Evolutionary conservation across 495 filamentous ascomycete genomes (phyloP), one percentile per base, ranked within the genome.

Genomic region (Trichocladium antarcticum): DNA sequence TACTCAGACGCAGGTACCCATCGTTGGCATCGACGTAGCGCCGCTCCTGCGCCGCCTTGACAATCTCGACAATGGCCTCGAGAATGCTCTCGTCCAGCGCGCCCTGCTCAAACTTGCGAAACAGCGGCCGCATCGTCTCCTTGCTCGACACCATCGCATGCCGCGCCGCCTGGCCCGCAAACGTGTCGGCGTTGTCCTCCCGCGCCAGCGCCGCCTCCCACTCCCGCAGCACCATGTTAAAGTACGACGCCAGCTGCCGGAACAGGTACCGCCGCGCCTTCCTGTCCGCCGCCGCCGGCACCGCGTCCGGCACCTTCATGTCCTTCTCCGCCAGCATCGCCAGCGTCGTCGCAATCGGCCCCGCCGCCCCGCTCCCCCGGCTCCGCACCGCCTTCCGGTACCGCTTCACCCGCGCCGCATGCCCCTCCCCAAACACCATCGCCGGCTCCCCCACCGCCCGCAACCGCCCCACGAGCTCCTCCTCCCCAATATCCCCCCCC

Each of bases 1-100:
- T 98, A 66, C 87, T 94, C 48, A 97, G 67, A 29, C 86, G 73
- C 42, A 98, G 66, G 63, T 97, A 98, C 1, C 87, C 87, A 62
- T 98, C 89, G 59, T 96, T 97, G 17, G 92, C 92, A 67, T 95
- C 87, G 31, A 98, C 93, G 62, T 97, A 98, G 57, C 86, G 74
- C 46, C 85, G 71, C 59, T 86, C 81, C 71, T 98, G 92, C 5
- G 88, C 87, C 19, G 89, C 87, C 53, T 81, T 71, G 14, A 95
- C 89, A 56, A 98, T 97, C 69, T 96, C 90, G n/a, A 90, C 80
- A 9, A 98, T 74, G 10, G 89, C 85, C 52, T 82, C 80, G 15
- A 97, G 70, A 21, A 98, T 74, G 11, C 78, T 78, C 48, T 86
- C 80, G 45, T 88, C 83, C 6, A 97, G 61, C 32, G 89, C 85